Evolutionary conservation across 208 protist genomes (phyloP), one percentile per base, ranked within the genome.

Genomic region (Strigomonas oncopelti): DNA sequence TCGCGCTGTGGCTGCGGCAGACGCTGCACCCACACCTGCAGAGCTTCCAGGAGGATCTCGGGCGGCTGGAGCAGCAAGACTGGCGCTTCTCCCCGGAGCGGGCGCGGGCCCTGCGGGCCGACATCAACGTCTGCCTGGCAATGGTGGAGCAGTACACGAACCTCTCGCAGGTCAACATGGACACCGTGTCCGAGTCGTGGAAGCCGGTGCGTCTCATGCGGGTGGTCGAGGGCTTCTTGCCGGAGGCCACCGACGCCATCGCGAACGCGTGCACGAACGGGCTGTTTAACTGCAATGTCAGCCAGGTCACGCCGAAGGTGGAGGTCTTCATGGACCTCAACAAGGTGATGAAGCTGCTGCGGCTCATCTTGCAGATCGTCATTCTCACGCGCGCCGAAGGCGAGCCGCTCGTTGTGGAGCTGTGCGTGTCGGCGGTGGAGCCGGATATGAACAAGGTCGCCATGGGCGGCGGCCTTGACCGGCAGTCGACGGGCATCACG

Each of bases 261-360:
- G 73, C 80, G n/a, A 61, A 74, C 0, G 28, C 57, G 13, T 65
- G 58, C 22, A 45, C 65, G 38, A 70, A 82, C 67, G 72, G 56
- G 36, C 42, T 48, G 9, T 78, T 93, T 69, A 74, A 75, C 54
- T 84, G 81, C 77, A 81, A 86, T 54, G 63, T 88, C 32, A 80
- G 86, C 14, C 65, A 80, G 25, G 73, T 83, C 18, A 66, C 79
- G 52, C 83, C 89, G 46, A 74, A 69, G 55, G 54, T 52, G 13
- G 85, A 93, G 32, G 65, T 95, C 22, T 95, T 95, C 77, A 55
- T 95, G 16, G 82, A 95, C 67, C 77, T 78, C 16, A 72, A 81
- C 55, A 62, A 88, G 62, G 77, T 90, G 25, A 55, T 87, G 45
- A 61, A 62, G 24, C 71, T 91, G 14, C 61, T 95, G 45, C 68